phyloP scores from a whole-genome alignment of 2,329 filamentous ascomycete species.

The Phialophora expanda region DNA sequence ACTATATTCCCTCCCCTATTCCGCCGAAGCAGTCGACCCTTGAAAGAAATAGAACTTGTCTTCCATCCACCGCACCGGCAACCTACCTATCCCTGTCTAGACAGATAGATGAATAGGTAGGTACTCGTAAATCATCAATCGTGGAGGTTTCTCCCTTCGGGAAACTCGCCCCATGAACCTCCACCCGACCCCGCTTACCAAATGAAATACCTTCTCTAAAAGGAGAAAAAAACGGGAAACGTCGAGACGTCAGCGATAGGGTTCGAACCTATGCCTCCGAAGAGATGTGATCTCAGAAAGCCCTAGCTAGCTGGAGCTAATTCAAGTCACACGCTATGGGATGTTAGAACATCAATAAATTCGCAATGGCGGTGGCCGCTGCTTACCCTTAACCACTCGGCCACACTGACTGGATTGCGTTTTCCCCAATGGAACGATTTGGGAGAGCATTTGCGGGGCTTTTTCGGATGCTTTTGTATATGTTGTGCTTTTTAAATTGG shows the following conservation, averaged over 20 bases:
- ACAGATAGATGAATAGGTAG: no score
- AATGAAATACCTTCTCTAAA: not conserved
- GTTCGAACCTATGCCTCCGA: slow-evolving; percentile 32
- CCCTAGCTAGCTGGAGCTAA: not conserved
- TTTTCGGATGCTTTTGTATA: not conserved
- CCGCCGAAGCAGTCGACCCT: no score
- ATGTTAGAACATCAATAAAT: no score
- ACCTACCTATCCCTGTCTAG: no score
- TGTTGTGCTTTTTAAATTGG: not conserved
- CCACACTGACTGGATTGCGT: not conserved
- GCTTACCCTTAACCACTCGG: slow-evolving; percentile 4
- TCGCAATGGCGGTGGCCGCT: no score
- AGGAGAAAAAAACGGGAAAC: slow-evolving; percentile 4
- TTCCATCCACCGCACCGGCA: no score
- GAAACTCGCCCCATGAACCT: no score
- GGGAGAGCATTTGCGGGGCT: not conserved
- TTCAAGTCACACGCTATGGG: slow-evolving; percentile 29
- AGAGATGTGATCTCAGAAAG: slow-evolving; percentile 24
- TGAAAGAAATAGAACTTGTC: no score
- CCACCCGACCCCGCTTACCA: not conserved
- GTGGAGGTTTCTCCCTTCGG: no score
- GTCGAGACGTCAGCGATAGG: slow-evolving; percentile 29
- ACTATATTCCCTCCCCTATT: no score
- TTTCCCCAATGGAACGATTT: not conserved
- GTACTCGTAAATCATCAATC: no score